Evolutionary conservation across 2,329 filamentous ascomycete genomes (phyloP).

Genomic region (Fusarium mundagurra): DNA sequence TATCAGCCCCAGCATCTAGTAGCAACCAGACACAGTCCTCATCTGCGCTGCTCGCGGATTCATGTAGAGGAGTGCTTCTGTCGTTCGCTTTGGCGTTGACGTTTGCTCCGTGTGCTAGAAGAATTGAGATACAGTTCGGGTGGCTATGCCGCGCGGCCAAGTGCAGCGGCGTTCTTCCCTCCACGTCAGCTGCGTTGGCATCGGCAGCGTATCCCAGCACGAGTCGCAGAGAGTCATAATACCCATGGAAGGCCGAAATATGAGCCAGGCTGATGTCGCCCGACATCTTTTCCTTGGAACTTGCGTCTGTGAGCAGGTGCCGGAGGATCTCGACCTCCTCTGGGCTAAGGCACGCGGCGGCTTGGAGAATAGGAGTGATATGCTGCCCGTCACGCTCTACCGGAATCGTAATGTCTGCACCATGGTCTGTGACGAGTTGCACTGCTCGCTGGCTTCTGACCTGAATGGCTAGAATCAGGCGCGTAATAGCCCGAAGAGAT

Average conservation of each 20-base stretch:
- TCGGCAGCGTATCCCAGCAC: neutral
- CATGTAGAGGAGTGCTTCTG: neutral
- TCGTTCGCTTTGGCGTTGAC: neutral
- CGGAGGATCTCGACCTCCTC: neutral
- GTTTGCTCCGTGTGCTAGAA: neutral
- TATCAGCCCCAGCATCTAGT: neutral
- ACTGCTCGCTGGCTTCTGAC: neutral
- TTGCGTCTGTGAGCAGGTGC: neutral
- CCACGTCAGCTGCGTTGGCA: neutral
- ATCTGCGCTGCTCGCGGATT: neutral
- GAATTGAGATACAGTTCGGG: neutral
- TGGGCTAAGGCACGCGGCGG: neutral
- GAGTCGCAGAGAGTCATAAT: neutral
- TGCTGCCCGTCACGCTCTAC: neutral
- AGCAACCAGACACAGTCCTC: neutral
- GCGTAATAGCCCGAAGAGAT: neutral
- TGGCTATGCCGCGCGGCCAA: neutral
- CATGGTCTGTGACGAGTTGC: neutral
- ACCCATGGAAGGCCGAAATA: neutral
- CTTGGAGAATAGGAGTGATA: neutral
- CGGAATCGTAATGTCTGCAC: neutral
- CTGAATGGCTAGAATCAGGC: neutral
- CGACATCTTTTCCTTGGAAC: neutral
- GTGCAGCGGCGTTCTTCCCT: neutral
- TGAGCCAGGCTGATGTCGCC: neutral